Evolutionary conservation across 495 filamentous ascomycete species (phyloP), one percentile per base, ranked within the genome.

Genomic region (Pseudevernia furfuracea): DNA sequence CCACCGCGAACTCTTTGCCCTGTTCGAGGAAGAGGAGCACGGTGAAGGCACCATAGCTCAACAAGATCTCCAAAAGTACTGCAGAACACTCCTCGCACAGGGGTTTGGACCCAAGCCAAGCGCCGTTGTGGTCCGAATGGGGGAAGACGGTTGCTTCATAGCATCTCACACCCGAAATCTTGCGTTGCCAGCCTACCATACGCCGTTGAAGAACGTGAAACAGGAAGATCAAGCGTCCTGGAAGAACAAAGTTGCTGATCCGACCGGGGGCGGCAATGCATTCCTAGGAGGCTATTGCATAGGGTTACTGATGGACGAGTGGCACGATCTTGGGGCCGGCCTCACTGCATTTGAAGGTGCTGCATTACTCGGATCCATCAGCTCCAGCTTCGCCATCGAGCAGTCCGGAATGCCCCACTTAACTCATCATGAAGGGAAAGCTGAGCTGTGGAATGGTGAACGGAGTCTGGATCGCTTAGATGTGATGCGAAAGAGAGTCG

Each of bases 191-290:
- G 62, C 64, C 7, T 66, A 61, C 56, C 49, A 61, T n/a, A 59
- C 38, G 44, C 32, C 57, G 0, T 32, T 52, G 15, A 59, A 46
- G 28, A 19, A 59, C 12, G 10, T 59, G 6, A 32, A 21, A 12
- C 34, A 6, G 6, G 55, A 52, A 59, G 62, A 59, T 14, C 55
- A 4, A 23, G 32, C 36, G 14, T 11, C 28, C 2, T 59, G 56
- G 32, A 37, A 39, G 9, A 41, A 64, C 34, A 81, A 79, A 59
- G 90, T 97, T 11, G 77, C 95, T 21, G 94, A 98, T 74, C 92
- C 93, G 1, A 98, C 94, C 0, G 94, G 94, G n/a, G 94, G 92
- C 28, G 94, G 94, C 0, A 98, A 98, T 73, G 86, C 88, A 0
- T 98, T 96, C 70, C 79, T 97, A 1, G 94, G 94, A 11, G 94